Base-by-base conservation (phyloP, 2,329 filamentous ascomycete genomes). In the Botrytis deweyae region DNA sequence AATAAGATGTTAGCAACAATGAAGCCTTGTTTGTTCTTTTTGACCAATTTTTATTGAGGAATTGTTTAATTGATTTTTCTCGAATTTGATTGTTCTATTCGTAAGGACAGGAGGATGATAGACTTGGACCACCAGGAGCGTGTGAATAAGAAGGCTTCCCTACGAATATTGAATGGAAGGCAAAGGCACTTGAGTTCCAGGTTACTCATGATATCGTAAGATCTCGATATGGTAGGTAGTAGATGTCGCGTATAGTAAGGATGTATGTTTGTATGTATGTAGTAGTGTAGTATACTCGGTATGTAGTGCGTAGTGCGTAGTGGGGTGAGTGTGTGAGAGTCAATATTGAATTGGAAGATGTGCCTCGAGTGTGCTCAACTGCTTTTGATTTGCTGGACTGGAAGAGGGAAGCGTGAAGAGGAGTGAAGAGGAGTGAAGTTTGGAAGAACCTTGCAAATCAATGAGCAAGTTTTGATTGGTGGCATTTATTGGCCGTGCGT, bases 391-490 rank as follows among this genome's bases (percentile, higher is more conserved):
- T 61, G 58, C 33, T 61, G 20, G 22, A 36, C 8, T 20, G n/a
- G 33, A 33, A 36, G 44, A 52, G 25, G 14, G 49, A 38, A 61
- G 29, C 10, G 46, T 49, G 46, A 10, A 10, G 46, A 52, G 46
- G 46, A 52, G 46, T 25, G 58, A 36, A 36, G 58, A 36, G 58
- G 9, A 40, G 59, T 62, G 61, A 63, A 63, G 61, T 63, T 22
- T 46, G 44, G 44, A 20, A 63, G 36, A 63, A 18, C 36, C 61
- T 62, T 63, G 61, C 36, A 25, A n/a, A 18, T 6, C 25, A n/a
- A n/a, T 63, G 61, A 63, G 61, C 61, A 63, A 63, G 61, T 63
- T 63, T 63, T 63, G 38, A 63, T 63, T 63, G 61, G 61, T n/a
- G 25, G 7, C 22, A n/a, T 38, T 10, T 40, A 3, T n/a, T 36